Evolutionary conservation across 169 alveolate genomes (phyloP).

Genomic region (Blepharisma undulans): DNA sequence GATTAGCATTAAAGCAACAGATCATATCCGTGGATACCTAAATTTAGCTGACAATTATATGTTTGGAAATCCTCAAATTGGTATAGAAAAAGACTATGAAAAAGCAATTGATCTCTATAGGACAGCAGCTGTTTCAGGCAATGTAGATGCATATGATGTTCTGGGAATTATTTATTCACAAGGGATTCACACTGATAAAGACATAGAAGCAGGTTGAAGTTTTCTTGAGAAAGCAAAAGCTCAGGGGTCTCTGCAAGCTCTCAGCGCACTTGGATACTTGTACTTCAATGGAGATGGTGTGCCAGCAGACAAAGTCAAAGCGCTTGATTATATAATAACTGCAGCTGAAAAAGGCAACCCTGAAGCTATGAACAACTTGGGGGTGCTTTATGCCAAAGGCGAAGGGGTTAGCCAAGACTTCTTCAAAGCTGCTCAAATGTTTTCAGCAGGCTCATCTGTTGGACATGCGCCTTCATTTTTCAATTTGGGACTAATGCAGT

Average conservation of each 20-base stretch:
- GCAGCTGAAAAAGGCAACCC: slow-evolving; percentile 16
- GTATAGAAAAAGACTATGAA: not conserved
- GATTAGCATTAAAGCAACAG: not conserved
- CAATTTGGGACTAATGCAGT: not conserved
- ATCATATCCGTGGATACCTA: not conserved
- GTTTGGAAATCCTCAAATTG: not conserved
- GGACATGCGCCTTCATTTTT: not conserved
- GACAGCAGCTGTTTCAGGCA: not conserved
- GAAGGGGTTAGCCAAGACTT: not conserved
- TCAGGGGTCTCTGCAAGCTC: not conserved
- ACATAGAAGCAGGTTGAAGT: not conserved
- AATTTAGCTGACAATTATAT: not conserved
- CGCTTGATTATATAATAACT: not conserved
- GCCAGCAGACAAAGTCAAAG: not conserved
- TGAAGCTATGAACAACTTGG: not conserved
- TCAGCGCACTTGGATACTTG: not conserved
- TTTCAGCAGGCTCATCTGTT: not conserved
- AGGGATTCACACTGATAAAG: not conserved
- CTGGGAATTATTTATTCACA: not conserved
- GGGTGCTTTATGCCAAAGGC: not conserved
- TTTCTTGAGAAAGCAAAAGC: not conserved
- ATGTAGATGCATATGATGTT: not conserved
- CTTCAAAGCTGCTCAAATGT: not conserved
- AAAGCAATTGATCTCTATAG: not conserved
- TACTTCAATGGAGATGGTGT: not conserved